Evolutionary conservation across 148 eudicot species (phyloP).

Genomic region (Spergularia bocconei): DNA sequence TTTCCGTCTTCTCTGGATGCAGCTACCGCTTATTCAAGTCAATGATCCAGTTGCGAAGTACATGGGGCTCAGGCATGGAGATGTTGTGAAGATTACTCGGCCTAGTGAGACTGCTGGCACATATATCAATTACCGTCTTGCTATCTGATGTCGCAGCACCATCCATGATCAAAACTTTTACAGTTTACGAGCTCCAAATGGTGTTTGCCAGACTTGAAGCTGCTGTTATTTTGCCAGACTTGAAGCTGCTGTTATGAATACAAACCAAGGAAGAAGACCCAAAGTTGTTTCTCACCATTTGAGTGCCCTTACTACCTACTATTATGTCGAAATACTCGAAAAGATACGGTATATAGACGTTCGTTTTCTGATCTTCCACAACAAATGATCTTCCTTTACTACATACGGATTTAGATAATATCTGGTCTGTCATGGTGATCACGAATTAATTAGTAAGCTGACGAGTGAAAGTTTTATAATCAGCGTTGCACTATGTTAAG

Average conservation of each 20-base stretch:
- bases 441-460: too few species aligned
- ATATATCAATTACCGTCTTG: constrained; percentile 29
- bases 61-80: constrained; percentile 64
- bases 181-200: background rate
- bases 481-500: too few species aligned
- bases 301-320: too few species aligned
- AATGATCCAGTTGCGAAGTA: constrained; percentile 72
- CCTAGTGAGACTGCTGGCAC: constrained; percentile 44
- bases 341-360: too few species aligned
- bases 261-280: background rate
- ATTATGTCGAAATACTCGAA: too few species aligned
- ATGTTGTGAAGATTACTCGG: constrained; percentile 72
- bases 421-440: too few species aligned
- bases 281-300: background rate
- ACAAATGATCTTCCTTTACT: too few species aligned
- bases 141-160: constrained; percentile 4
- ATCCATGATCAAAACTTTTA: background rate
- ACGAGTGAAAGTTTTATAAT: too few species aligned
- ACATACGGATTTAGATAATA: too few species aligned
- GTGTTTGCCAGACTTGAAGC: background rate
- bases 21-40: constrained; percentile 72
- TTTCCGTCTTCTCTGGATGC: background rate
- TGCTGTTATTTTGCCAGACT: background rate
- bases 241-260: background rate
- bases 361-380: too few species aligned